A percentile compares a stretch with the other conserved stretches of the same genome.
phyloP scores from a whole-genome alignment of 345 rosid genomes.

The Gossypium ekmanianum region DNA sequence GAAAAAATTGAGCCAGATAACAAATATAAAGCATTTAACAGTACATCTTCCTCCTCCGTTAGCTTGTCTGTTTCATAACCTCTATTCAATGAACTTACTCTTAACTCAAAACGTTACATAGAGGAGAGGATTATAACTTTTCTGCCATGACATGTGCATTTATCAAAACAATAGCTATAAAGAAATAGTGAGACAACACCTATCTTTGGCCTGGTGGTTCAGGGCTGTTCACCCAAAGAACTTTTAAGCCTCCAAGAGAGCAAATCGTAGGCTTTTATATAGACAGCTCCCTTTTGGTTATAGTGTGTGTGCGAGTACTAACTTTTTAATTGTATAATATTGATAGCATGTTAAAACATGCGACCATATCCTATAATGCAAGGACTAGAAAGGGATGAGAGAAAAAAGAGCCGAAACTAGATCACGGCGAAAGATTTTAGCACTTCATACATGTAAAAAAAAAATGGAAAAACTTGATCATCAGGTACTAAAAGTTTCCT shows the following conservation, averaged over 20 bases:
- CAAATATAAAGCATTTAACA: background rate
- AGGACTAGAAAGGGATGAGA: too few species aligned
- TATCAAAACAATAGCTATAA: too few species aligned
- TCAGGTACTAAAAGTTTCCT: background rate
- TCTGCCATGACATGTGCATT: conserved; percentile 25
- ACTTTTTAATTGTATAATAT: too few species aligned
- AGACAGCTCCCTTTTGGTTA: too few species aligned
- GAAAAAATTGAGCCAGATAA: background rate
- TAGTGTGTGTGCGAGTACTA: too few species aligned
- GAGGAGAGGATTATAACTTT: background rate
- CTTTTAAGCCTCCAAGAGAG: too few species aligned
- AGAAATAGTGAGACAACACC: too few species aligned
- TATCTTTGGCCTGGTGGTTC: too few species aligned
- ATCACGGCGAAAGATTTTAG: conserved; percentile 24
- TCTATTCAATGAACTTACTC: too few species aligned
- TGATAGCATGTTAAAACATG: conserved; percentile 30
- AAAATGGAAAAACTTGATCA: background rate
- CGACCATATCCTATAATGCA: background rate
- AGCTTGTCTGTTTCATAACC: background rate
- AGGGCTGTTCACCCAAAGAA: too few species aligned
- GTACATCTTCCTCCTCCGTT: background rate
- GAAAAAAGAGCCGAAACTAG: conserved; percentile 64
- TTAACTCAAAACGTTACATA: background rate
- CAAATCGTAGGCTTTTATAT: too few species aligned
- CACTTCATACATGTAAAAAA: background rate